phyloP scores from a whole-genome alignment of 148 eudicot species.

The Polygonum maritimum region DNA sequence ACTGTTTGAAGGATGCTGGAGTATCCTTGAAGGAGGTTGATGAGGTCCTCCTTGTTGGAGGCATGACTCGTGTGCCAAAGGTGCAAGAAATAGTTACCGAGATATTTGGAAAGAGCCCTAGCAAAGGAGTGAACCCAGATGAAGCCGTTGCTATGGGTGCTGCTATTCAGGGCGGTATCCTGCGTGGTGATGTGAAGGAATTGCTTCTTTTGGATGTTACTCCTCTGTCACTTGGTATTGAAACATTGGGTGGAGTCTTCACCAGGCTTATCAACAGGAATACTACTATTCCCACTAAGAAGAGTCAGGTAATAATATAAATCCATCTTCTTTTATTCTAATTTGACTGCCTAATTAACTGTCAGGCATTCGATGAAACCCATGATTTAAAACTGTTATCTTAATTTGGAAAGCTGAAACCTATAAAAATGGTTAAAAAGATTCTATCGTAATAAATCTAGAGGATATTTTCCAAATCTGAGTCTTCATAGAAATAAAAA shows the following conservation, averaged over 20 bases:
- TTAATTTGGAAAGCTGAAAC: no score
- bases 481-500: no score
- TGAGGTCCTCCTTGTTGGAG: constrained; percentile 95
- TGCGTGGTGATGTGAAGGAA: constrained; percentile 94
- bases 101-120: constrained; percentile 82
- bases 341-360: neutral
- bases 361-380: no score
- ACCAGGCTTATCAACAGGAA: constrained; percentile 80
- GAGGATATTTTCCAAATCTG: no score
- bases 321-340: neutral
- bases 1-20: constrained; percentile 88
- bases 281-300: constrained; percentile 94
- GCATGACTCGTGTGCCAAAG: constrained; percentile 93
- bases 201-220: constrained; percentile 92
- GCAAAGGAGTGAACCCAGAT: constrained; percentile 96
- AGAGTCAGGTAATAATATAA: constrained; percentile 61
- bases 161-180: constrained; percentile 95
- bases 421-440: no score
- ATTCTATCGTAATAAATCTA: no score
- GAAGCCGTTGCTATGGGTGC: constrained; percentile 99
- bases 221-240: constrained; percentile 92
- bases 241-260: constrained; percentile 91
- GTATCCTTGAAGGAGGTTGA: constrained; percentile 58
- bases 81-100: constrained; percentile 74
- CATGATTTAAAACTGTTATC: no score